Evolutionary conservation across 2,329 filamentous ascomycete genomes (phyloP).

Genomic region (Aspergillus luchuensis): DNA sequence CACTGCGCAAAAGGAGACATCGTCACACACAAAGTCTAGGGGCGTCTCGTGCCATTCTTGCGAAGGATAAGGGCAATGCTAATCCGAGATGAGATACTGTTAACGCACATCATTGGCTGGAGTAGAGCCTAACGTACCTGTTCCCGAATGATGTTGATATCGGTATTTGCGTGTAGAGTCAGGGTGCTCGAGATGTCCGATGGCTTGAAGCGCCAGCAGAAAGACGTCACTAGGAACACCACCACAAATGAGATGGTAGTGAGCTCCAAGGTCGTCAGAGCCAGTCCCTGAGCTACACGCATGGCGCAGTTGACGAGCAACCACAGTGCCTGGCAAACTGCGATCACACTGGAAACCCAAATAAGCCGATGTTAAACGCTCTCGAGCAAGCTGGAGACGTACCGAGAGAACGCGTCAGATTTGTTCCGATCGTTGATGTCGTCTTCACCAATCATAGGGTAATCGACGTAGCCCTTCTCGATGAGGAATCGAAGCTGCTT

Average conservation of each 20-base stretch:
- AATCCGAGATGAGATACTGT: not conserved
- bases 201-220: not conserved
- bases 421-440: slow-evolving; percentile 3
- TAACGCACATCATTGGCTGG: too few species aligned
- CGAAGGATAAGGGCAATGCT: not conserved
- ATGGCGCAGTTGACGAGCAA: not conserved
- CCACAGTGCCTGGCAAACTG: not conserved
- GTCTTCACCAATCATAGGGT: not conserved
- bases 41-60: not conserved
- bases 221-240: not conserved
- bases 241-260: not conserved
- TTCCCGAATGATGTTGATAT: not conserved
- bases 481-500: not conserved
- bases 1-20: not conserved
- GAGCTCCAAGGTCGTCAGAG: not conserved
- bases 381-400: not conserved
- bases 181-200: not conserved
- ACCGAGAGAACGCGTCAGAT: slow-evolving; percentile 1
- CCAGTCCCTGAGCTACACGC: not conserved
- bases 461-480: not conserved
- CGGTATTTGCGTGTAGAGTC: not conserved
- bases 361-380: not conserved
- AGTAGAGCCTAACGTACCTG: not conserved
- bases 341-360: not conserved
- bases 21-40: not conserved